Evolutionary conservation across 257 asterid species (phyloP).

Genomic region (Ilex aquifolium): DNA sequence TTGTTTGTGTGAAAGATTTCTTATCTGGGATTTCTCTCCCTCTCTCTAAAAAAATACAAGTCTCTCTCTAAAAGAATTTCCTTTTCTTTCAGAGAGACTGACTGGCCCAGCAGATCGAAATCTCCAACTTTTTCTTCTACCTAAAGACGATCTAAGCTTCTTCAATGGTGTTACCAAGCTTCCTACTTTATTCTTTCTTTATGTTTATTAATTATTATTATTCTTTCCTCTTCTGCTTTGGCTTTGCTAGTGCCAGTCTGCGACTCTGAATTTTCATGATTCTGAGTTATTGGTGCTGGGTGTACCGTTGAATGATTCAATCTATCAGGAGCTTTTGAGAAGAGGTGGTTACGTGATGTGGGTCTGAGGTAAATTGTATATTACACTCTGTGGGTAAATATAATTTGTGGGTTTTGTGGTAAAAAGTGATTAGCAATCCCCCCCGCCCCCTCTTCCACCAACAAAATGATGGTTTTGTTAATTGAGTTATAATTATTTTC

Average conservation of each 20-base stretch:
- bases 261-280: slow-evolving; percentile 39
- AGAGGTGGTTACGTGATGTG: slow-evolving; percentile 56
- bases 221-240: slow-evolving; percentile 1
- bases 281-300: slow-evolving; percentile 27
- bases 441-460: too few relatives aligned
- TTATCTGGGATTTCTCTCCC: slow-evolving; percentile 14
- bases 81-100: slow-evolving; percentile 20
- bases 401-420: not conserved
- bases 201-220: slow-evolving; percentile 7
- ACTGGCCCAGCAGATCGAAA: slow-evolving; percentile 79
- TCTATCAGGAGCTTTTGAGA: slow-evolving; percentile 40
- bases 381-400: slow-evolving; percentile 2
- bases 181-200: slow-evolving; percentile 10
- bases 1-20: slow-evolving; percentile 12
- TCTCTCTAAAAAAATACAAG: not conserved
- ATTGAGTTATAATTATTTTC: slow-evolving; percentile 18
- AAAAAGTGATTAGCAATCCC: too few relatives aligned
- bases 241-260: slow-evolving; percentile 20
- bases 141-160: slow-evolving; percentile 79
- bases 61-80: slow-evolving; percentile 48
- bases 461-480: slow-evolving; percentile 7
- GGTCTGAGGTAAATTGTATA: slow-evolving; percentile 60
- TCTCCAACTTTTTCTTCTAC: slow-evolving; percentile 49
- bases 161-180: slow-evolving; percentile 56
- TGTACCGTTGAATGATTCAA: slow-evolving; percentile 42